A percentile compares a stretch with the other conserved stretches of the same genome.
phyloP scores from a whole-genome alignment of 331 rosid species.

The Saraca asoca region DNA sequence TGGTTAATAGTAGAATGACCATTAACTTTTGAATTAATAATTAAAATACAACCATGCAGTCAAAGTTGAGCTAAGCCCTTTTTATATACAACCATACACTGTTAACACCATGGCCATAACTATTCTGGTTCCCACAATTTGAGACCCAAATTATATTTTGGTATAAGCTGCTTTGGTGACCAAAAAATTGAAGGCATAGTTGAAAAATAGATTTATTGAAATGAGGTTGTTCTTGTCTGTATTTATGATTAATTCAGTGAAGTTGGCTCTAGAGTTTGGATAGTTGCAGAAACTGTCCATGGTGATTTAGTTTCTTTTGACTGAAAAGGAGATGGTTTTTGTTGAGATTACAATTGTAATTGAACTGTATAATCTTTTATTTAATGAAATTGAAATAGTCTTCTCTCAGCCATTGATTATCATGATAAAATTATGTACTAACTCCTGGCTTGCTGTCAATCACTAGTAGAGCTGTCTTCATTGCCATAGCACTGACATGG shows the following conservation, averaged over 20 bases:
- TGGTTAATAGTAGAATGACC: neutral
- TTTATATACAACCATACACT: no score
- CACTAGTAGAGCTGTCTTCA: constrained; percentile 15
- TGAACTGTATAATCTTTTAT: constrained; percentile 6
- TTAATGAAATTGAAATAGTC: constrained; percentile 17
- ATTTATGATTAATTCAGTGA: neutral
- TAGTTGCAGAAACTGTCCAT: constrained; percentile 11
- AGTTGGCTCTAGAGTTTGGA: neutral
- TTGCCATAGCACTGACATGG: constrained; percentile 17
- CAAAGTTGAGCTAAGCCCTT: no score
- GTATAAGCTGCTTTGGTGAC: neutral
- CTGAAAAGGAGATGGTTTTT: constrained; percentile 9
- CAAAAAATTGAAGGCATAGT: constrained; percentile 5
- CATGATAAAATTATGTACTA: constrained; percentile 5
- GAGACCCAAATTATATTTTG: constrained; percentile 4
- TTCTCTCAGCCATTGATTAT: constrained; percentile 17
- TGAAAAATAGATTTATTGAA: constrained; percentile 1
- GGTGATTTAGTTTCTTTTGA: constrained; percentile 16
- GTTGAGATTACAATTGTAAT: constrained; percentile 4
- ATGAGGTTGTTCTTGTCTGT: constrained; percentile 2
- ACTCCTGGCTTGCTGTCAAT: constrained; percentile 16
- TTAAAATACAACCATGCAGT: no score
- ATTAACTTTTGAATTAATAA: neutral
- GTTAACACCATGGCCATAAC: neutral
- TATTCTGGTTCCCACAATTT: constrained; percentile 4